Evolutionary conservation across 495 filamentous ascomycete species (phyloP).

Genomic region (Podospora anserina): DNA sequence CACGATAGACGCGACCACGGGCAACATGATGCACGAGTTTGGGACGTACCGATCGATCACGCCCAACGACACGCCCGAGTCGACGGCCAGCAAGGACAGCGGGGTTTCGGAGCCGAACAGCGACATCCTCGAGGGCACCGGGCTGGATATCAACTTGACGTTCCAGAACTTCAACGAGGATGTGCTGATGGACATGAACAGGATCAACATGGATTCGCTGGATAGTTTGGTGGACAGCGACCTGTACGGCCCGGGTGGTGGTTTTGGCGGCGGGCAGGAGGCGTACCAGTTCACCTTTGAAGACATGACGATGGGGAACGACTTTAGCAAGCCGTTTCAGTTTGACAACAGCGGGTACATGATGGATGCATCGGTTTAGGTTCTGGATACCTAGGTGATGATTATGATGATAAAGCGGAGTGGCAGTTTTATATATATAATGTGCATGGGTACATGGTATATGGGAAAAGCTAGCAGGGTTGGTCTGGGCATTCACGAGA

Average conservation of each 20-base stretch:
- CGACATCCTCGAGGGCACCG: conserved; percentile 49
- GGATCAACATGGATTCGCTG: conserved; percentile 23
- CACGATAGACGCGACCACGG: conserved; percentile 27
- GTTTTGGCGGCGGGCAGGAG: conserved; percentile 8
- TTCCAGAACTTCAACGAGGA: conserved; percentile 44
- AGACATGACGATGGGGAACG: conserved; percentile 29
- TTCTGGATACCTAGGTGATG: background rate
- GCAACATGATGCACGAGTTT: conserved; percentile 45
- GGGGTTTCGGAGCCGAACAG: conserved; percentile 52
- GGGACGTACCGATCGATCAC: conserved; percentile 46
- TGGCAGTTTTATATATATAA: background rate
- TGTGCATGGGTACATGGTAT: conserved; percentile 6
- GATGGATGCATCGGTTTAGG: conserved; percentile 29
- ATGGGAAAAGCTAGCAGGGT: background rate
- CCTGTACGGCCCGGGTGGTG: conserved; percentile 6
- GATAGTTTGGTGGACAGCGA: conserved; percentile 18
- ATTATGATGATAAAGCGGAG: background rate
- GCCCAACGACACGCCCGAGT: conserved; percentile 57
- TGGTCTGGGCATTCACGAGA: background rate
- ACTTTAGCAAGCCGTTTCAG: conserved; percentile 42
- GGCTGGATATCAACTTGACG: conserved; percentile 42
- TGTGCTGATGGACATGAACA: conserved; percentile 33
- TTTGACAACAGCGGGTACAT: conserved; percentile 44
- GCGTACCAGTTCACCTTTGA: conserved; percentile 36
- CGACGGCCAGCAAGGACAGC: conserved; percentile 46